Base-by-base conservation (phyloP, 208 protist genomes). In the Acanthamoeba healyi region DNA sequence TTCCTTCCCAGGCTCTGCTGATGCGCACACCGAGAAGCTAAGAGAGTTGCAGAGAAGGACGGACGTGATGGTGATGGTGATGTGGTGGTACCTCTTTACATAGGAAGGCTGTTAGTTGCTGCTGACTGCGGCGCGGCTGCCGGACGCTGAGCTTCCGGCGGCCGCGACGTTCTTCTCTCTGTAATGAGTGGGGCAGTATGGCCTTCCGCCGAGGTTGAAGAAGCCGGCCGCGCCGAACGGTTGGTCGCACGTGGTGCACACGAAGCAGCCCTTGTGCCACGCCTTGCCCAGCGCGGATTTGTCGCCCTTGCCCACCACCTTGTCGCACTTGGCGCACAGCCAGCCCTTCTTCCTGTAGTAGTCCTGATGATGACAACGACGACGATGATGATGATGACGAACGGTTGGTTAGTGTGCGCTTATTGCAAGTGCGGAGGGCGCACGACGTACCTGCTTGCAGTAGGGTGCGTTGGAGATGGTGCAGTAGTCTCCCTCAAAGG, bases 321-420 rank as follows among this genome's bases (percentile, higher is more conserved):
- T 81, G 38, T 81, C 88, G 42, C 88, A 93, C 63, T 81, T 74
- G 65, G 88, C 88, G 67, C 88, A 93, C 63, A 93, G 67, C 88
- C 58, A 93, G 24, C 88, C 88, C 38, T 93, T 93, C 88, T 81
- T 81, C 67, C 58, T 93, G 88, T 93, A 93, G 51, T 93, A 81
- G 34, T 74, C 58, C 67, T 90, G 36, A 6, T 22, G 26, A 44
- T 40, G 14, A 15, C 46, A 15, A 19, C 0, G 46, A 0, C 9
- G 44, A 0, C 9, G 46, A 0, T 0, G 7, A 15, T 51, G 17
- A 15, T 51, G 14, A 15, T 51, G 46, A 19, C 46, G 17, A 15
- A 9, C 9, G 46, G 46, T 51, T 15, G 4, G 44, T 9, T 51
- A 6, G 14, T 0, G 46, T 51, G 46, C 46, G 44, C 12, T 49